These are phyloP conservation scores for Pyricularia pennisetigena DNA, from an alignment of 2,329 filamentous ascomycete species.

Conservation along the genomic window DNA sequence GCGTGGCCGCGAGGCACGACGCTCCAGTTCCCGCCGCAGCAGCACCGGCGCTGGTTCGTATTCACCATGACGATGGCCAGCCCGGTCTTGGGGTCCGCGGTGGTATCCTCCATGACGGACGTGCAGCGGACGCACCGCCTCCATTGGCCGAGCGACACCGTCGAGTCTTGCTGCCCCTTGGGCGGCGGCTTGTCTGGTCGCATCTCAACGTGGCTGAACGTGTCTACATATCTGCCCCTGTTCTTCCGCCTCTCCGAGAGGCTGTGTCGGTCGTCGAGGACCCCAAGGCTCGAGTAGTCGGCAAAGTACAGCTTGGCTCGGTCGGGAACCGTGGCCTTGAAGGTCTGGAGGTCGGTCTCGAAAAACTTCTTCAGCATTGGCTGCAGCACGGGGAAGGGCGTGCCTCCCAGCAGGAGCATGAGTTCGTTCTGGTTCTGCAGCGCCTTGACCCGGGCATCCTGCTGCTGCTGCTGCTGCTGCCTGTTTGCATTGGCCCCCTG, in stretches of 20 bases:
- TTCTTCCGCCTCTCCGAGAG: slow-evolving; percentile 23
- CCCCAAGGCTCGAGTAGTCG: slow-evolving; percentile 59
- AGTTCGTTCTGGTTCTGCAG: slow-evolving; percentile 41
- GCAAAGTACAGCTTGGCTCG: slow-evolving; percentile 62
- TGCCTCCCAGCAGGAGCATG: slow-evolving; percentile 37
- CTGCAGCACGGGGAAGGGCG: slow-evolving; percentile 36
- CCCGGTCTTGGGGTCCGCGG: slow-evolving; percentile 31
- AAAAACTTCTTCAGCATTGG: slow-evolving; percentile 58
- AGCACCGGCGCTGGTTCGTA: slow-evolving; percentile 43
- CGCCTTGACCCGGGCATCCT: slow-evolving; percentile 33
- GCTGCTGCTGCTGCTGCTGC: slow-evolving; percentile 24
- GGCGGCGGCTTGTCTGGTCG: background rate
- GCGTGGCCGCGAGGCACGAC: slow-evolving; percentile 22
- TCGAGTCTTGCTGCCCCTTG: slow-evolving; percentile 3
- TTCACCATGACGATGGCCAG: slow-evolving; percentile 36
- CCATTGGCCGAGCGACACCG: slow-evolving; percentile 18
- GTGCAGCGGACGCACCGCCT: slow-evolving; percentile 50
- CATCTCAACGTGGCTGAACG: slow-evolving; percentile 51
- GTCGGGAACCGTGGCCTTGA: slow-evolving; percentile 52
- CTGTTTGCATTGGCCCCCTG: slow-evolving; percentile 12
- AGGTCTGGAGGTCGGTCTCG: slow-evolving; percentile 42
- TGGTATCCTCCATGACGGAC: slow-evolving; percentile 54
- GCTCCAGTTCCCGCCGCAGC: slow-evolving; percentile 44
- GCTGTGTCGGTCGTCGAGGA: slow-evolving; percentile 46
- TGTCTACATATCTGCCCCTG: slow-evolving; percentile 34